These are phyloP conservation scores for Fraxinus dipetala DNA, from an alignment of 305 asterid species.

Conservation along the genomic window DNA sequence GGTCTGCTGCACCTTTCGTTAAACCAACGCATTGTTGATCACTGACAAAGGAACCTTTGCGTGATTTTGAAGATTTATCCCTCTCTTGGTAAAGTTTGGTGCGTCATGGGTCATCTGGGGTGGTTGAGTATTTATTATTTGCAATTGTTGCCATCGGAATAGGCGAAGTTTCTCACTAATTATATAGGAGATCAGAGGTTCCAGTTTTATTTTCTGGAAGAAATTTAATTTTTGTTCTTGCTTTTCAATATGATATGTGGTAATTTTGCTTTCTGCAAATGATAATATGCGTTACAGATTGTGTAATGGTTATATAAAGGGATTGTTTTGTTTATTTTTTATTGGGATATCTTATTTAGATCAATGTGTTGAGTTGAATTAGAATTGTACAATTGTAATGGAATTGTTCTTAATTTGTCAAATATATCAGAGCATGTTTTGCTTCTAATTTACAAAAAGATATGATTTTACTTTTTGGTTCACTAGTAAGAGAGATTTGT, in stretches of 20 bases:
- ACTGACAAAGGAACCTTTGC: conserved; percentile 25
- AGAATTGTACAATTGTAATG: background rate
- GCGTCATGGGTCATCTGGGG: conserved; percentile 24
- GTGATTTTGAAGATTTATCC: conserved; percentile 41
- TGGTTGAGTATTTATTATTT: background rate
- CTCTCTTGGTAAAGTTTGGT: conserved; percentile 54
- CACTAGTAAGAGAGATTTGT: conserved; percentile 11
- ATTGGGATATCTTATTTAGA: conserved; percentile 1
- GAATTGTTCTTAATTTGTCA: background rate
- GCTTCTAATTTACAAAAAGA: background rate
- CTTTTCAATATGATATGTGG: background rate
- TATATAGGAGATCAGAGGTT: conserved; percentile 34
- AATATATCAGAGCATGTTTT: conserved; percentile 18
- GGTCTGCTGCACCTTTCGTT: conserved; percentile 6
- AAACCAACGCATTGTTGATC: background rate
- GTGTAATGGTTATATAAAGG: conserved; percentile 18
- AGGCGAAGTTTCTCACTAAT: conserved; percentile 17
- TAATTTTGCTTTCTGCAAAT: background rate
- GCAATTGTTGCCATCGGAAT: conserved; percentile 12
- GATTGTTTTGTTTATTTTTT: conserved; percentile 5
- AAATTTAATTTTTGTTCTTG: background rate
- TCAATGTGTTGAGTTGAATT: conserved; percentile 12
- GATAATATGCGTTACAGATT: conserved; percentile 13
- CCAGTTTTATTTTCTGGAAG: background rate
- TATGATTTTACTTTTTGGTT: conserved; percentile 6